phyloP scores from a whole-genome alignment of 768 basidiomycete genomes.

The Imleria badia region DNA sequence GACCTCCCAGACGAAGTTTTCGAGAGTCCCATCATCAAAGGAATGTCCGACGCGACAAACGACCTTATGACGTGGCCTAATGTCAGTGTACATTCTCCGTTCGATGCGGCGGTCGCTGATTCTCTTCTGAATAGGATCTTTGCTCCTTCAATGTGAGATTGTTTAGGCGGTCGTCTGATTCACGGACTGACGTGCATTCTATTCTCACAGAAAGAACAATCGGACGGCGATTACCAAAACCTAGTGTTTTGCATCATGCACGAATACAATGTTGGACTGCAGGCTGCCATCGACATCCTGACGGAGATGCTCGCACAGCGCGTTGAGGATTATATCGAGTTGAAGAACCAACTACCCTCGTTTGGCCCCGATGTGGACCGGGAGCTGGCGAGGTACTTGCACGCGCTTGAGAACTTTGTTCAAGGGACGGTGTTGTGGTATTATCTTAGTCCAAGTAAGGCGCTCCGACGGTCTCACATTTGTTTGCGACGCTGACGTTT shows the following conservation, averaged over 20 bases:
- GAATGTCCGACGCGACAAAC: slow-evolving; percentile 40
- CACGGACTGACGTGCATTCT: slow-evolving; percentile 4
- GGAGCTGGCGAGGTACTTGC: slow-evolving; percentile 34
- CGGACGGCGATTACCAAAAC: slow-evolving; percentile 41
- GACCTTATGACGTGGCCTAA: slow-evolving; percentile 45
- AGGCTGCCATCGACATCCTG: slow-evolving; percentile 36
- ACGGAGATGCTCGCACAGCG: slow-evolving; percentile 38
- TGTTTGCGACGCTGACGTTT: slow-evolving; percentile 11
- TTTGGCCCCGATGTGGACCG: slow-evolving; percentile 35
- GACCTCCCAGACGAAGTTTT: slow-evolving; percentile 39
- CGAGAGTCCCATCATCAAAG: slow-evolving; percentile 32
- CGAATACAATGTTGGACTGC: slow-evolving; percentile 33
- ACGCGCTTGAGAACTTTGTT: slow-evolving; percentile 38
- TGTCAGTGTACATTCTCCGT: slow-evolving; percentile 22
- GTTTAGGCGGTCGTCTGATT: slow-evolving; percentile 3
- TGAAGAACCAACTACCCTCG: slow-evolving; percentile 36
- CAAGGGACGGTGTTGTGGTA: slow-evolving; percentile 42
- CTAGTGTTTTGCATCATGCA: slow-evolving; percentile 41
- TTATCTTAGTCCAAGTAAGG: slow-evolving; percentile 39
- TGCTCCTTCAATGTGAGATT: slow-evolving; percentile 32
- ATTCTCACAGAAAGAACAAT: slow-evolving; percentile 36
- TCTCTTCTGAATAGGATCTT: slow-evolving; percentile 22
- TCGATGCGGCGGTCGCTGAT: slow-evolving; percentile 12
- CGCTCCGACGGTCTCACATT: neutral
- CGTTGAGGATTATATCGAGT: slow-evolving; percentile 31